Conservation (phyloP, 176 grass and related monocot species). For the Oropetium thomaeum region DNA sequence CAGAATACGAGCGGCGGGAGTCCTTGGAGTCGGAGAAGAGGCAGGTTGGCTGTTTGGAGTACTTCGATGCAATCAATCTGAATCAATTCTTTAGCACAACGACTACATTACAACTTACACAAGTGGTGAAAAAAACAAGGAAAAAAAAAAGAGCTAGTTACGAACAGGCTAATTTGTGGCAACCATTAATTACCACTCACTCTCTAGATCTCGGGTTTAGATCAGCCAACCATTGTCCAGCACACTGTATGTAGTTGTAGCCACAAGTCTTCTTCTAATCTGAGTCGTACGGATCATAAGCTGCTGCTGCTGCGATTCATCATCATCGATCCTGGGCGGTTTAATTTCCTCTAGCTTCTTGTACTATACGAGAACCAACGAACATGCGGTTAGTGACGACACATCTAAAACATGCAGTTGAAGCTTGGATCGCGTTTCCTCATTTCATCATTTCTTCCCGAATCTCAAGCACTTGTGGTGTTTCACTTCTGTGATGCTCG, state of each 20-base stretch:
- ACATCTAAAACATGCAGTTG: neutral
- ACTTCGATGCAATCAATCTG: neutral
- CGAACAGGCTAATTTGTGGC: constrained; percentile 28
- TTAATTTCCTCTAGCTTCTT: too few relatives aligned
- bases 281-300: neutral
- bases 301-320: too few relatives aligned
- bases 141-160: neutral
- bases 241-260: too few relatives aligned
- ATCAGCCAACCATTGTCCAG: constrained; percentile 14
- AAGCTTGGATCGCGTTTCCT: too few relatives aligned
- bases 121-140: too few relatives aligned
- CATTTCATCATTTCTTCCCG: constrained; percentile 71
- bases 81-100: neutral
- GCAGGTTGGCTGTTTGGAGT: too few relatives aligned
- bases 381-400: constrained; percentile 15
- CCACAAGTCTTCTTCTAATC: constrained; percentile 18
- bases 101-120: constrained; percentile 1
- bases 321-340: too few relatives aligned
- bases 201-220: neutral
- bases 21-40: too few relatives aligned
- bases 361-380: neutral
- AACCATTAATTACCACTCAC: neutral
- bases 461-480: constrained; percentile 90
- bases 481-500: constrained; percentile 63
- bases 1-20: too few relatives aligned